Base-by-base conservation (phyloP, 345 rosid species). In the Rubroshorea leprosula region DNA sequence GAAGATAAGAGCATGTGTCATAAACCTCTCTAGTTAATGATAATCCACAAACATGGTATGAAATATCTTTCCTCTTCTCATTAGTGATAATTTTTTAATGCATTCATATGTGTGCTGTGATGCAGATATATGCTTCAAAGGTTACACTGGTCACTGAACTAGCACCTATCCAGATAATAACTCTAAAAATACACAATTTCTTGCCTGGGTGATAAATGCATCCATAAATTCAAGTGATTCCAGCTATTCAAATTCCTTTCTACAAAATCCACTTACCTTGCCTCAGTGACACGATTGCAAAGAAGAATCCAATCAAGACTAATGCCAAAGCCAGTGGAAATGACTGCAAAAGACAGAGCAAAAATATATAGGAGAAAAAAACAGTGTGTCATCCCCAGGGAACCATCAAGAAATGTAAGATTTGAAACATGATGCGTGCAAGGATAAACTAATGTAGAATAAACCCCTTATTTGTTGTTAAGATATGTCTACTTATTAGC, bases 301-400 rank as follows among this genome's bases (percentile, higher is more conserved):
- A 79, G 73, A 73, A 72, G 58, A 89, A 69, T 50, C 96, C 87
- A 23, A 61, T 67, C 75, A 82, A 54, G 61, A 89, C 78, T 75
- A 89, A 61, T 1, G 72, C 62, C 24, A 82, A 62, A 60, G 94
- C 99, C 68, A 79, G 66, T 10, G 83, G 97, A 54, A 93, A 83
- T 53, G 81, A 78, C 99, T 93, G 84, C 74, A 76, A 61, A 45
- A 65, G 41, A 35, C 12, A 58, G 55, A 48, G 63, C 23, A 20
- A 14, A 55, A 7, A 35, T 35, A n/a, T n/a, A n/a, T n/a, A n/a
- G n/a, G 35, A 9, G 4, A 29, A 29, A 29, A 29, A 29, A 4
- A 4, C 9, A 29, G 35, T 29, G 35, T 29, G 35, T 4, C 5
- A 29, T 29, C n/a, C n/a, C n/a, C n/a, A 29, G 35, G 35, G 5